Evolutionary conservation across 179 eudicot genomes (phyloP).

Genomic region (Spergularia azorica): DNA sequence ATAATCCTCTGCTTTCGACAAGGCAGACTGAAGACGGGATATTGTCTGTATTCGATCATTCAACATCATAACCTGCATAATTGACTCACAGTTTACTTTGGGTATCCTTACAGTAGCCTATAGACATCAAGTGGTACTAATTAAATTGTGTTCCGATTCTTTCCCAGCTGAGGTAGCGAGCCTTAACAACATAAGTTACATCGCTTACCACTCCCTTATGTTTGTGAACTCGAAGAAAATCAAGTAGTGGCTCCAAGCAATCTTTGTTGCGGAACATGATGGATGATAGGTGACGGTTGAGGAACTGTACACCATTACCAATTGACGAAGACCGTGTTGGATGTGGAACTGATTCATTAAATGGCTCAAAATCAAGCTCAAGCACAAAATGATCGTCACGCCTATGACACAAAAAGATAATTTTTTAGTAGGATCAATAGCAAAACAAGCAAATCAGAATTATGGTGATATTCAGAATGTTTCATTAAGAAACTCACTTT

Average conservation of each 20-base stretch:
- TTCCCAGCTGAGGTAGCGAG: neutral
- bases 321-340: constrained; percentile 81
- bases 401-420: constrained; percentile 12
- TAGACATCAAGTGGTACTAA: neutral
- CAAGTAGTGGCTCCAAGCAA: constrained; percentile 64
- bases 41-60: constrained; percentile 62
- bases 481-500: constrained; percentile 29
- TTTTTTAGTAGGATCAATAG: neutral
- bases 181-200: neutral
- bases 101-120: neutral
- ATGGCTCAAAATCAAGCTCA: constrained; percentile 80
- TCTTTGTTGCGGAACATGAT: constrained; percentile 81
- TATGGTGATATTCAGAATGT: neutral
- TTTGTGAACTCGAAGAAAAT: constrained; percentile 61
- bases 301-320: constrained; percentile 84
- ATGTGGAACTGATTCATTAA: constrained; percentile 55
- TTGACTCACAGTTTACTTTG: constrained; percentile 1
- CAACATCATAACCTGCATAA: constrained; percentile 69
- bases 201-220: constrained; percentile 58
- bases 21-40: constrained; percentile 55
- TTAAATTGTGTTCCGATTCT: neutral
- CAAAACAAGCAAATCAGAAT: neutral
- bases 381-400: constrained; percentile 61
- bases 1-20: constrained; percentile 68
- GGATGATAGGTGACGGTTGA: constrained; percentile 75